Percentiles rank a stretch among this genome's conserved stretches.
phyloP scores from a whole-genome alignment of 2,329 filamentous ascomycete species.

The Nemania abortiva region DNA sequence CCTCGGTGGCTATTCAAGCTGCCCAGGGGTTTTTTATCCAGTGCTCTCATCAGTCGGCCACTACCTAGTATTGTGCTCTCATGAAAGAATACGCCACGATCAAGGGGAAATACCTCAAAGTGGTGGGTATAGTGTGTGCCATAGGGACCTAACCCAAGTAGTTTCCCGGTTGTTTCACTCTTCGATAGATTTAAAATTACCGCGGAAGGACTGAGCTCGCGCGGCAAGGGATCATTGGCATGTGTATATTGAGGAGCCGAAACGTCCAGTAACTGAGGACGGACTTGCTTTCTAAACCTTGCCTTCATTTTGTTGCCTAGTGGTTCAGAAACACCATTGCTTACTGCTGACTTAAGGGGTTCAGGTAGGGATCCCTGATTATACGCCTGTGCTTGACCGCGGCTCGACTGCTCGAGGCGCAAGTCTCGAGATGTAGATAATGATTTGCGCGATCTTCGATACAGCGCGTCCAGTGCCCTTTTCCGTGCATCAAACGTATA shows the following conservation, averaged over 20 bases:
- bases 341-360: conserved; percentile 15
- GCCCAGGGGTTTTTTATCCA: conserved; percentile 49
- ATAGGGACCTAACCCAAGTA: conserved; percentile 69
- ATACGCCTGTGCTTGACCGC: conserved; percentile 41
- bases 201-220: conserved; percentile 44
- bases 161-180: conserved; percentile 51
- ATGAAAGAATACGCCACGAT: conserved; percentile 69
- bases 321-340: conserved; percentile 3
- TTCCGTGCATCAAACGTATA: conserved; percentile 65
- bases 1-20: conserved; percentile 51
- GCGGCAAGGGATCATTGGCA: conserved; percentile 65
- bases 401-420: conserved; percentile 55
- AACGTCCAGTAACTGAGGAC: conserved; percentile 61
- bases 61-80: conserved; percentile 69
- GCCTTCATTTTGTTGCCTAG: conserved; percentile 27
- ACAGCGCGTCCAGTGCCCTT: conserved; percentile 66
- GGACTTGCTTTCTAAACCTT: conserved; percentile 58
- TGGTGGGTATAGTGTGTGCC: conserved; percentile 72
- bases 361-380: conserved; percentile 17
- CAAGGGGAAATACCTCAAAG: conserved; percentile 72
- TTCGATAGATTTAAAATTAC: conserved; percentile 39
- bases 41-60: conserved; percentile 60
- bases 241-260: conserved; percentile 65
- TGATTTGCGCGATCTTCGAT: conserved; percentile 56
- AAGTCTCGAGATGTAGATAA: conserved; percentile 46